Evolutionary conservation across 2,329 filamentous ascomycete genomes (phyloP).

Genomic region (Botrytis fabae): DNA sequence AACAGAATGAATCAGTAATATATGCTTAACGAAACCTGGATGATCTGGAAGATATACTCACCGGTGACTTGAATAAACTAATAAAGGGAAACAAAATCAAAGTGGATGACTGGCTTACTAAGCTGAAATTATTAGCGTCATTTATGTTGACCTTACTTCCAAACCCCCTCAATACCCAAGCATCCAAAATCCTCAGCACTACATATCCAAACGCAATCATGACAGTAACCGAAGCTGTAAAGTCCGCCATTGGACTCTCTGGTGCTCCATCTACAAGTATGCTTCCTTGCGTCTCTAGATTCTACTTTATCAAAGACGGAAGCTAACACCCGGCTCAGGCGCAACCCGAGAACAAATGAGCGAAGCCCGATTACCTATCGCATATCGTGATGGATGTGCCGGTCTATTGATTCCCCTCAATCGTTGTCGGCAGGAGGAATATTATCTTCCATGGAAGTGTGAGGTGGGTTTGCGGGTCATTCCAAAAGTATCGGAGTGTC

Average conservation of each 20-base stretch:
- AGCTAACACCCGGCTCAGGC: slow-evolving; percentile 47
- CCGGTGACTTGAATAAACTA: too few species aligned
- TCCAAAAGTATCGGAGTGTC: not conserved
- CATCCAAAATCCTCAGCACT: not conserved
- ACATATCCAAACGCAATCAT: slow-evolving; percentile 39
- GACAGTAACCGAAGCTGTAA: slow-evolving; percentile 50
- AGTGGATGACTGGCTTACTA: not conserved
- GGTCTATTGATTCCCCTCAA: slow-evolving; percentile 94
- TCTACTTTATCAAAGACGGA: slow-evolving; percentile 23
- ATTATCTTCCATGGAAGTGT: slow-evolving; percentile 97
- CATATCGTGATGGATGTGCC: slow-evolving; percentile 95
- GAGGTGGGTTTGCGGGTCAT: slow-evolving; percentile 60
- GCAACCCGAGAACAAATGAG: slow-evolving; percentile 92
- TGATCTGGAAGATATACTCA: not conserved
- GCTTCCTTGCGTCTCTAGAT: slow-evolving; percentile 21
- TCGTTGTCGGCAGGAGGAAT: slow-evolving; percentile 86
- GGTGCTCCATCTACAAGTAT: slow-evolving; percentile 37
- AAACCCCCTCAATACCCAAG: slow-evolving; percentile 15
- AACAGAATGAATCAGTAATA: too few species aligned
- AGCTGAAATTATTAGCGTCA: slow-evolving; percentile 8
- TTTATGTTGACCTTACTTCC: not conserved
- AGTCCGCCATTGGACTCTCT: slow-evolving; percentile 49
- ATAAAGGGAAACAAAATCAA: not conserved
- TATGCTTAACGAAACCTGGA: not conserved
- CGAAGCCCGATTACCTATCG: slow-evolving; percentile 80